Evolutionary conservation across 192 early-diverging fungal genomes (phyloP), one percentile per base, ranked within the genome.

Genomic region (Spizellomyces punctatus): DNA sequence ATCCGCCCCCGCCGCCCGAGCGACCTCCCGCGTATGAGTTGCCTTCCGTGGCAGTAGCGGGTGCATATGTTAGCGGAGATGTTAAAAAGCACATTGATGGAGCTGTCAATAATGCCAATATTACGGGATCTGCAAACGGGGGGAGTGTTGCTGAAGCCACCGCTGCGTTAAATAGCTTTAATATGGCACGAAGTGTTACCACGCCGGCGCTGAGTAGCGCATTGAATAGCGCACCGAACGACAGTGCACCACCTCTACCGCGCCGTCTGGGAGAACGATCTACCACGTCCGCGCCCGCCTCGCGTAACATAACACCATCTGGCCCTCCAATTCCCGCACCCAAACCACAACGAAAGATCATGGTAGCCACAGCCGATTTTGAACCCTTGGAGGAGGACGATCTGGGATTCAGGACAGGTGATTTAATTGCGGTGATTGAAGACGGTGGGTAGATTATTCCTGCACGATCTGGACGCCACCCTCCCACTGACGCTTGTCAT

Each of bases 341-440:
- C 9, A 64, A 64, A 67, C 66, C 66, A 9, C 63, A 48, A 46
- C n/a, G 45, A 46, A 27, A 46, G 1, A 1, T 47, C 9, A 62
- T 65, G 16, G 46, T 71, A 16, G 69, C 69, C 44, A 67, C 66
- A 22, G 19, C 22, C 6, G 69, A 71, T 65, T 71, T 66, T 46
- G 69, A 71, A 9, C 19, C 60, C 2, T n/a, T 43, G 10, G 69
- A 71, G 46, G 8, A 22, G 46, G 71, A 58, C 14, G 64, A 73
- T 72, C 47, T 73, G 55, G 14, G 67, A 5, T 69, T 73, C 71
- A 8, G 67, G n/a, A 47, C 36, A 16, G 71, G 71, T 10, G 71
- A 73, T 36, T 54, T 73, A 56, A 73, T 73, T 55, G 67, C 71
- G 16, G 45, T 69, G 19, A 10, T 71, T 21, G 58, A 69, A 44